A percentile compares a stretch with the other conserved stretches of the same genome.
Conservation (phyloP, 1,284 basidiomycete genomes). For the Cryptococcus maquisensis region DNA sequence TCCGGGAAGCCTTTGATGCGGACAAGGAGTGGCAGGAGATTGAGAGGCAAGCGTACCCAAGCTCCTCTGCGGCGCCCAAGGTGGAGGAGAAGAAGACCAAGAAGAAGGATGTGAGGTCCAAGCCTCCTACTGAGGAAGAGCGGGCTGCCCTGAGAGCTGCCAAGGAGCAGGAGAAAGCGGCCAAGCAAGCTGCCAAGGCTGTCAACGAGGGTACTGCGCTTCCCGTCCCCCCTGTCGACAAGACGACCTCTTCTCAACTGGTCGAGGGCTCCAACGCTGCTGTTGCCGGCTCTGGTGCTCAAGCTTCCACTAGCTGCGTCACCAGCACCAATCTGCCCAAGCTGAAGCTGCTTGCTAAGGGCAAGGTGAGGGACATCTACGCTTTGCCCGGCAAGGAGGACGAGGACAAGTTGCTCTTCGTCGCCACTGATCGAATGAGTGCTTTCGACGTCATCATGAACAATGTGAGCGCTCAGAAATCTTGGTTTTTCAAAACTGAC, state of each 20-base stretch:
- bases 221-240: neutral
- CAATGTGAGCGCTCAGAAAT: slow-evolving; percentile 59
- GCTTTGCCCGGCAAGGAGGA: slow-evolving; percentile 57
- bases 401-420: slow-evolving; percentile 70
- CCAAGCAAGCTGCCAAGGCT: slow-evolving; percentile 36
- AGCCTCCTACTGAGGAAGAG: slow-evolving; percentile 46
- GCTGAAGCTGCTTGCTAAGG: slow-evolving; percentile 65
- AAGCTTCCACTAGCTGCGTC: slow-evolving; percentile 13
- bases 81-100: slow-evolving; percentile 33
- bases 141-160: slow-evolving; percentile 34
- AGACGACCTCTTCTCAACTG: slow-evolving; percentile 7
- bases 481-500: slow-evolving; percentile 3
- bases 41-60: slow-evolving; percentile 79
- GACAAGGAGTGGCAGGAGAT: slow-evolving; percentile 77
- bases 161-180: slow-evolving; percentile 45
- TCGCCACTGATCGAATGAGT: slow-evolving; percentile 92
- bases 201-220: slow-evolving; percentile 8
- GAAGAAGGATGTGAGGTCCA: slow-evolving; percentile 29
- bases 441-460: slow-evolving; percentile 94
- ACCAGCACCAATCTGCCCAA: slow-evolving; percentile 50
- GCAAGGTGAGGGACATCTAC: slow-evolving; percentile 94
- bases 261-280: slow-evolving; percentile 4
- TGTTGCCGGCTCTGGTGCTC: slow-evolving; percentile 1
- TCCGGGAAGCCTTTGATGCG: slow-evolving; percentile 69
- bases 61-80: slow-evolving; percentile 20